A percentile compares a stretch with the other conserved stretches of the same genome.
Evolutionary conservation across 306 rosid genomes (phyloP).

Genomic region (Notholithocarpus densiflorus): DNA sequence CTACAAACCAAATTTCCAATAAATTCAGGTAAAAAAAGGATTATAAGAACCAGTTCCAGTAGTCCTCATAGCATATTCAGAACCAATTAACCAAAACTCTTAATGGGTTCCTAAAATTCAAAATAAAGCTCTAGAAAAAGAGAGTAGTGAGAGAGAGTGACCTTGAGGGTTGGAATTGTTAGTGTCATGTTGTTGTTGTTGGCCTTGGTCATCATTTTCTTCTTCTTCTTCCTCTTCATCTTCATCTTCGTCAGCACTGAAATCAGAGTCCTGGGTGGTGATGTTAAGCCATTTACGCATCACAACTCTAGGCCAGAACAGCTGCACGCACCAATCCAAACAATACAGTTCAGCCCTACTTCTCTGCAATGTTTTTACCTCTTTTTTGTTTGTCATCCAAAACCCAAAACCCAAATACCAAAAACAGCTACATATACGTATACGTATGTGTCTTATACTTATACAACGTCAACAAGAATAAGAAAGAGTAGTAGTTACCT

Average conservation of each 20-base stretch:
- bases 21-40: too few species aligned
- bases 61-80: background rate
- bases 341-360: slow-evolving; percentile 63
- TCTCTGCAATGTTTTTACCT: slow-evolving; percentile 64
- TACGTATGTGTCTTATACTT: too few species aligned
- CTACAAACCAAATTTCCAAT: too few species aligned
- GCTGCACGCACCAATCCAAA: slow-evolving; percentile 63
- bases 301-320: slow-evolving; percentile 68
- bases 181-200: background rate
- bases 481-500: slow-evolving; percentile 40
- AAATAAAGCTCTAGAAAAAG: background rate
- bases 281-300: slow-evolving; percentile 83
- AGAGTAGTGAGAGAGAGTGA: background rate
- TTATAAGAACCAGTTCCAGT: background rate
- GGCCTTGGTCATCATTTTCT: background rate
- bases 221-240: slow-evolving; percentile 55
- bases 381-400: slow-evolving; percentile 40
- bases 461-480: background rate
- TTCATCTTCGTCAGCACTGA: slow-evolving; percentile 68
- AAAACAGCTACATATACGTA: background rate
- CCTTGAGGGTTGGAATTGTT: background rate
- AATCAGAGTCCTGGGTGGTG: slow-evolving; percentile 51
- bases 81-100: too few species aligned
- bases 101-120: too few species aligned
- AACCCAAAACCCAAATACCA: slow-evolving; percentile 29